phyloP scores from a whole-genome alignment of 768 basidiomycete genomes.

The Boletus speciosus region DNA sequence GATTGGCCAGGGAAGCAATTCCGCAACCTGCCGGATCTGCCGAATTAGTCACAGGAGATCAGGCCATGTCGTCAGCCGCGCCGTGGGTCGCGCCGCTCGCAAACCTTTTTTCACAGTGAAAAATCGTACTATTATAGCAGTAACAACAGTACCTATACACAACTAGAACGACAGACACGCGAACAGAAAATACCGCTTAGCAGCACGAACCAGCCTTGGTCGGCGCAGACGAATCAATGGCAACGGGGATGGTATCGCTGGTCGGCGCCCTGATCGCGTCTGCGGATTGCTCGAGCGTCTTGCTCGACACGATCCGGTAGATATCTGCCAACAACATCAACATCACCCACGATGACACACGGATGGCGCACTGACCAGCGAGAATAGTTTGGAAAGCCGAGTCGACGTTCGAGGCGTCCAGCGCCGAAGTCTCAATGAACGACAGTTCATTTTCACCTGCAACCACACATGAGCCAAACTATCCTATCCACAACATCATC shows the following conservation, averaged over 20 bases:
- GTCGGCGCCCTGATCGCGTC: constrained; percentile 74
- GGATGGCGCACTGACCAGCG: constrained; percentile 54
- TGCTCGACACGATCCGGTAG: constrained; percentile 95
- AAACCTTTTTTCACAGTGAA: constrained; percentile 54
- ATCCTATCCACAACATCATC: background rate
- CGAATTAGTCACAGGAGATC: constrained; percentile 93
- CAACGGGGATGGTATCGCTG: constrained; percentile 84
- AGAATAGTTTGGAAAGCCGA: constrained; percentile 96
- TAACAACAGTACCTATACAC: constrained; percentile 27
- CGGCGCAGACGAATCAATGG: constrained; percentile 53
- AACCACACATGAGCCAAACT: constrained; percentile 1
- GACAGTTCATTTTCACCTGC: constrained; percentile 87
- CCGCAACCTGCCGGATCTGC: constrained; percentile 82
- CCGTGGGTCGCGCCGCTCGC: constrained; percentile 68
- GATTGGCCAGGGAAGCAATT: constrained; percentile 91
- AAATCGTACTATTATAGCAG: constrained; percentile 17
- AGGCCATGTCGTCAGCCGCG: constrained; percentile 85
- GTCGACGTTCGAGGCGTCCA: constrained; percentile 99
- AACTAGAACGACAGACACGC: constrained; percentile 10
- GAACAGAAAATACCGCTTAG: constrained; percentile 27
- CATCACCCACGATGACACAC: background rate
- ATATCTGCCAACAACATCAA: constrained; percentile 59
- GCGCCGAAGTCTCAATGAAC: constrained; percentile 98
- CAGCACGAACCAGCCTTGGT: constrained; percentile 64
- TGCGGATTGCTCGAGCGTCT: constrained; percentile 82